Evolutionary conservation across 2,329 filamentous ascomycete species (phyloP).

Genomic region (Pseudocercospora crystallina): DNA sequence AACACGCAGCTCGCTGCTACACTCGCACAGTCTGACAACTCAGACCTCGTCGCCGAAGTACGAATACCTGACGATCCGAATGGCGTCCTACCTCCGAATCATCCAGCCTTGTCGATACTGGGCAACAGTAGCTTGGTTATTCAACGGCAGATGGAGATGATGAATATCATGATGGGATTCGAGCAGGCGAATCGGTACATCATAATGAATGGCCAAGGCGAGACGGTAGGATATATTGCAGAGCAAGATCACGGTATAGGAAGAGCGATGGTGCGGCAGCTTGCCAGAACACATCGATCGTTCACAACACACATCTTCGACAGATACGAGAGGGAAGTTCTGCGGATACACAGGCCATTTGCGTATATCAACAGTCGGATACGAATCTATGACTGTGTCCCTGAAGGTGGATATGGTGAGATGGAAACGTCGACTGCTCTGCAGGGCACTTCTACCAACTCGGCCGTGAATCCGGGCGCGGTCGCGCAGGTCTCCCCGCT

Average conservation of each 20-base stretch:
- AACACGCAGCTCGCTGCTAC: slow-evolving; percentile 44
- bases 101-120: slow-evolving; percentile 59
- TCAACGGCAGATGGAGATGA: slow-evolving; percentile 63
- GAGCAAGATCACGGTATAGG: slow-evolving; percentile 62
- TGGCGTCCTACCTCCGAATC: slow-evolving; percentile 57
- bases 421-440: slow-evolving; percentile 39
- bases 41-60: slow-evolving; percentile 58
- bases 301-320: slow-evolving; percentile 68
- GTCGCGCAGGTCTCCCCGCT: slow-evolving; percentile 56
- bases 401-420: slow-evolving; percentile 37
- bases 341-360: slow-evolving; percentile 64
- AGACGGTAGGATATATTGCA: slow-evolving; percentile 64
- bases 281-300: slow-evolving; percentile 61
- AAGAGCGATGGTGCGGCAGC: slow-evolving; percentile 57
- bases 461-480: slow-evolving; percentile 42
- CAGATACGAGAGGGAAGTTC: slow-evolving; percentile 58
- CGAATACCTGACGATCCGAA: slow-evolving; percentile 61
- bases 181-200: slow-evolving; percentile 67
- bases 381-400: slow-evolving; percentile 55
- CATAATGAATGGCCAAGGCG: slow-evolving; percentile 63
- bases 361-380: slow-evolving; percentile 63
- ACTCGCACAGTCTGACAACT: slow-evolving; percentile 48
- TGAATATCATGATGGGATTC: slow-evolving; percentile 66
- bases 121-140: slow-evolving; percentile 63
- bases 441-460: slow-evolving; percentile 45